Evolutionary conservation across 805 yeast species (phyloP), one percentile per base, ranked within the genome.

Genomic region (Candida sithepensis): DNA sequence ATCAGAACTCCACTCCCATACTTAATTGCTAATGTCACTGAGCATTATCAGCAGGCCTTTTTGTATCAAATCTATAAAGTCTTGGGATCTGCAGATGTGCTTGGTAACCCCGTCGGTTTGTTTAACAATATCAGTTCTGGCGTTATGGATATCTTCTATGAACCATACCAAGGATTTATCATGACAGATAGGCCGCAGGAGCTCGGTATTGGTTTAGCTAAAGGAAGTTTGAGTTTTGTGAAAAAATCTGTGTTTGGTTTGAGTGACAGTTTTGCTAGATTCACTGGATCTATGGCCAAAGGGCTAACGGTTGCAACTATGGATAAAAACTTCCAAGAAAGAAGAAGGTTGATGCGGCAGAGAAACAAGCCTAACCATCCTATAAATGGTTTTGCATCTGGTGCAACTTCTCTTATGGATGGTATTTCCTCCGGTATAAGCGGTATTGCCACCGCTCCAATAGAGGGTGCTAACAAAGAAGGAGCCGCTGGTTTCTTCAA

Each of bases 61-160:
- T 76, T 94, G 49, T 90, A 88, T 61, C 99, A 94, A 66, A 72
- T 94, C 30, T 96, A 94, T 68, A 90, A 89, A 64, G 83, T 94
- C 39, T 71, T 95, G 30, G 99, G 99, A 0, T 89, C 97, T 18
- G 99, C 98, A 0, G 99, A 95, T 67, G 81, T 94, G 55, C 70
- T 94, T 43, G 99, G 99, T 20, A 94, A 95, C 56, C 99, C 99
- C 0, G 98, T 95, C 24, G 99, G 99, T 1, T 71, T 94, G 51
- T 94, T 94, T 71, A 94, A 88, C 64, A 91, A 90, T 56, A 73
- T 94, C 48, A 84, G 96, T 48, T 89, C 97, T 0, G 99, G 99
- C 44, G 94, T 94, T 10, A 78, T 90, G 79, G 99, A 94, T 65
- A 85, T 94, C 18, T 94, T 94, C 65, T 94, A 94, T 63, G 98